Percentiles rank a stretch among this genome's conserved stretches.
phyloP scores from a whole-genome alignment of 192 early-diverging fungal genomes.

The Gonapodya prolifera region DNA sequence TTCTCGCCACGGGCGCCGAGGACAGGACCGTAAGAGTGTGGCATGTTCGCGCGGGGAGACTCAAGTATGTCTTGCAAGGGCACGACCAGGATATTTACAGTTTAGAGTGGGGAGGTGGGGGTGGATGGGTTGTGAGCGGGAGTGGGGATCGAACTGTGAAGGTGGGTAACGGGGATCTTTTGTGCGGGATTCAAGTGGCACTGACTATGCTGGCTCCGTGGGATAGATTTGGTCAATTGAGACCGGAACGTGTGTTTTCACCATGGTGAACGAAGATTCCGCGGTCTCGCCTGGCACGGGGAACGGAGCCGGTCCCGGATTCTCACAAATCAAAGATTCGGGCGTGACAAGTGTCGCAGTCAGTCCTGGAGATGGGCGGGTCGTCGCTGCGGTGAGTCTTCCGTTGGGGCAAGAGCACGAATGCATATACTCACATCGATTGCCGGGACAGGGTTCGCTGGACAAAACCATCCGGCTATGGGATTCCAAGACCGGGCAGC shows the following conservation, averaged over 20 bases:
- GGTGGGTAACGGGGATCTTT: constrained; percentile 8
- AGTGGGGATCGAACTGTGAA: constrained; percentile 32
- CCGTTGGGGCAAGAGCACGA: no score
- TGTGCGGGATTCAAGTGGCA: no score
- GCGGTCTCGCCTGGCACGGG: no score
- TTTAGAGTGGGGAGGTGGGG: constrained; percentile 85
- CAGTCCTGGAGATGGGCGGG: constrained; percentile 63
- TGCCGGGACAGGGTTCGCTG: constrained; percentile 51
- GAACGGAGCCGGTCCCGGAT: no score
- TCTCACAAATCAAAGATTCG: constrained; percentile 75
- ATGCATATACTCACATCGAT: neutral
- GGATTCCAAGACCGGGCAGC: constrained; percentile 66
- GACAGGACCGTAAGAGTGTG: constrained; percentile 84
- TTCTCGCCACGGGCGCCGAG: constrained; percentile 89
- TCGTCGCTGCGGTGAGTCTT: constrained; percentile 56
- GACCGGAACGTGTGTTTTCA: constrained; percentile 54
- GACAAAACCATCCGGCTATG: constrained; percentile 89
- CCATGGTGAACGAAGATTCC: constrained; percentile 63
- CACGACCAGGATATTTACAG: constrained; percentile 97
- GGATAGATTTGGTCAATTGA: constrained; percentile 77
- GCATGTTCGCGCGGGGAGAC: constrained; percentile 22
- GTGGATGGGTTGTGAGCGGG: constrained; percentile 78
- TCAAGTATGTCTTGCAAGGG: constrained; percentile 43
- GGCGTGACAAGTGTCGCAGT: constrained; percentile 94
- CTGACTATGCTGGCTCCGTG: neutral